Evolutionary conservation across 2,329 filamentous ascomycete species (phyloP), one percentile per base, ranked within the genome.

Genomic region (Aspergillus pseudoviridinutans): DNA sequence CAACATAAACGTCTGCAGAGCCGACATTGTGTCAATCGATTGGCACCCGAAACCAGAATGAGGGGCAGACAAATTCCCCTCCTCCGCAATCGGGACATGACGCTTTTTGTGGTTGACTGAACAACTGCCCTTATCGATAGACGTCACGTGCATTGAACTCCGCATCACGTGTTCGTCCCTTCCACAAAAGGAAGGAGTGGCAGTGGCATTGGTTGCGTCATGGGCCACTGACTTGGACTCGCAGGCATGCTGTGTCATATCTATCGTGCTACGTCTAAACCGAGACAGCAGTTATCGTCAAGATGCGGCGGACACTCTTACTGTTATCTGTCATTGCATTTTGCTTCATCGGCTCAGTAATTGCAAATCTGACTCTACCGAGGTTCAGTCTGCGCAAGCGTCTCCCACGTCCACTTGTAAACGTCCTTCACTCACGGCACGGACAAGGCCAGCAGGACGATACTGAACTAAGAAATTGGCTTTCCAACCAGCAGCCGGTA

Each of bases 1-100:
- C 64, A 81, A 71, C 69, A 81, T 70, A 63, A 79, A 81, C 25
- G 73, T 74, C 71, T 79, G 78, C 61, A 79, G 66, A 61, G 78
- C 78, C 58, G 77, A 79, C 76, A 79, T 80, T 56, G 65, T 77
- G 59, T 56, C 58, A 56, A 64, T 63, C 44, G 49, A 63, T 46
- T 17, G n/a, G 22, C 12, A 20, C 20, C 42, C 5, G 42, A 25
- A 27, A 52, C 6, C 20, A 22, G 22, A 55, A 53, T 53, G 46
- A 58, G 51, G 55, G 49, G 51, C 35, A 54, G 49, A 27, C 53
- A 52, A 41, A 46, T 50, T 57, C 54, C 54, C 52, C 55, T 54
- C 55, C 56, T 65, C 60, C 57, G 57, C 55, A 57, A 54, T 53
- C 42, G 54, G 55, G 56, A 61, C 57, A 59, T 62, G 58, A 61